Percentiles rank a stretch among this genome's conserved stretches.
Conservation (phyloP, 2,329 filamentous ascomycete genomes). For the Fusarium multiceps region DNA sequence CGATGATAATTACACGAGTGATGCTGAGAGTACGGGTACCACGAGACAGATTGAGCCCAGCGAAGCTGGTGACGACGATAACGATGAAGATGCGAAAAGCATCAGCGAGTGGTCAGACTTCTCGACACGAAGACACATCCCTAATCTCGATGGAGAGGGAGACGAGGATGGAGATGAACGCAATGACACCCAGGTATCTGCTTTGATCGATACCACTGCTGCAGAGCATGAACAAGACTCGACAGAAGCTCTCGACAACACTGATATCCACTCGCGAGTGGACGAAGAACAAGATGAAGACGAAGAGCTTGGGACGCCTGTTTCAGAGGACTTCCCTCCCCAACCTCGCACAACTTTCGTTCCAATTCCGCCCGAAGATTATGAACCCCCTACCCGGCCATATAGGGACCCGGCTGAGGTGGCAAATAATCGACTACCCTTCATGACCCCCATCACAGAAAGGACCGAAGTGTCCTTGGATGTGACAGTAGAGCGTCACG, state of each 20-base stretch:
- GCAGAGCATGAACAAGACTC: slow-evolving; percentile 42
- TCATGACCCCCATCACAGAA: slow-evolving; percentile 99
- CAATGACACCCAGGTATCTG: slow-evolving; percentile 53
- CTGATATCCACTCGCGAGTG: slow-evolving; percentile 7
- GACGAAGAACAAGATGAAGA: slow-evolving; percentile 45
- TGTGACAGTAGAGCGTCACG: slow-evolving; percentile 68
- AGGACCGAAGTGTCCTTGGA: slow-evolving; percentile 90
- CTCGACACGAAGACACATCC: slow-evolving; percentile 77
- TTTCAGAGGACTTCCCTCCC: slow-evolving; percentile 55
- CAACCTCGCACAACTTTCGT: slow-evolving; percentile 76
- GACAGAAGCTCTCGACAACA: slow-evolving; percentile 10
- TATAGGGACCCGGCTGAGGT: slow-evolving; percentile 83
- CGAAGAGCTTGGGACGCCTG: slow-evolving; percentile 57
- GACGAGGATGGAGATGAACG: slow-evolving; percentile 47
- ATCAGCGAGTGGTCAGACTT: slow-evolving; percentile 92
- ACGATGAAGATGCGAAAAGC: slow-evolving; percentile 67
- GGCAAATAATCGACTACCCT: slow-evolving; percentile 91
- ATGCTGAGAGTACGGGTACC: slow-evolving; percentile 84
- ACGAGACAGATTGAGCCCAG: slow-evolving; percentile 71
- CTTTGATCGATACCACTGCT: slow-evolving; percentile 53
- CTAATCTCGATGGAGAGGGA: slow-evolving; percentile 55
- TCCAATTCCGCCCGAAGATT: slow-evolving; percentile 86
- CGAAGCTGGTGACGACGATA: slow-evolving; percentile 60
- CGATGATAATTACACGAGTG: slow-evolving; percentile 83
- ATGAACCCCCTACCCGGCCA: slow-evolving; percentile 79